Conservation (phyloP, 768 basidiomycete genomes). For the Lactarius hatsudake region DNA sequence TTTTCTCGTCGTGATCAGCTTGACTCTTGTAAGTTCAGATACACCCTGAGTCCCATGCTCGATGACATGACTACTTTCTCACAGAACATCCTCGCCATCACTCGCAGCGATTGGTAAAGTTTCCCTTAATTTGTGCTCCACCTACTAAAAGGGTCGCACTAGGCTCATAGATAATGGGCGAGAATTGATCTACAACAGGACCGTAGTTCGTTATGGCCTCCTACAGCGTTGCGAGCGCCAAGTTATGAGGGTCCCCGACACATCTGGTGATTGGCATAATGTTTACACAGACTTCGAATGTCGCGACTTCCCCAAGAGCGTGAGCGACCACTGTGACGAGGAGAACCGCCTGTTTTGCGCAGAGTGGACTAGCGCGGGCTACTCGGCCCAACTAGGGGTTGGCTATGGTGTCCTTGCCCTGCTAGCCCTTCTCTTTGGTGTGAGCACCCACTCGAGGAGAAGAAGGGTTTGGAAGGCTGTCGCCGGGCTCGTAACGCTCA, state of each 20-base stretch:
- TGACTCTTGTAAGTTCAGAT: conserved; percentile 47
- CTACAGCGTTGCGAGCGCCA: conserved; percentile 53
- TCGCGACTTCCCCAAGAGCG: conserved; percentile 59
- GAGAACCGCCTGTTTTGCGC: conserved; percentile 61
- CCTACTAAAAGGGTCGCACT: not conserved
- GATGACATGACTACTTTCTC: not conserved
- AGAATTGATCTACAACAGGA: conserved; percentile 46
- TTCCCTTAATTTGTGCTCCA: conserved; percentile 2
- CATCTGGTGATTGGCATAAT: conserved; percentile 42
- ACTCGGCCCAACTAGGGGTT: conserved; percentile 58
- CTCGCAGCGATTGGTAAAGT: conserved; percentile 61
- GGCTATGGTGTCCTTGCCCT: conserved; percentile 62
- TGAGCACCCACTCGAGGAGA: conserved; percentile 69
- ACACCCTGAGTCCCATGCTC: not conserved
- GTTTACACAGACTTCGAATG: conserved; percentile 59
- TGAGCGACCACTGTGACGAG: conserved; percentile 45
- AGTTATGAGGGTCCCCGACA: conserved; percentile 46
- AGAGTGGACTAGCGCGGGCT: conserved; percentile 69
- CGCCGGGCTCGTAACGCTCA: conserved; percentile 59
- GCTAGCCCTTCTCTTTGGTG: conserved; percentile 58
- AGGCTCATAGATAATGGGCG: conserved; percentile 41
- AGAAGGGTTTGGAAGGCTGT: conserved; percentile 76
- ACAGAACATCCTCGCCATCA: conserved; percentile 57
- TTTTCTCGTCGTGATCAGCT: conserved; percentile 47
- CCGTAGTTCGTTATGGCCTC: conserved; percentile 60